phyloP scores from a whole-genome alignment of 495 filamentous ascomycete species.

The Lindgomyces ingoldianus region DNA sequence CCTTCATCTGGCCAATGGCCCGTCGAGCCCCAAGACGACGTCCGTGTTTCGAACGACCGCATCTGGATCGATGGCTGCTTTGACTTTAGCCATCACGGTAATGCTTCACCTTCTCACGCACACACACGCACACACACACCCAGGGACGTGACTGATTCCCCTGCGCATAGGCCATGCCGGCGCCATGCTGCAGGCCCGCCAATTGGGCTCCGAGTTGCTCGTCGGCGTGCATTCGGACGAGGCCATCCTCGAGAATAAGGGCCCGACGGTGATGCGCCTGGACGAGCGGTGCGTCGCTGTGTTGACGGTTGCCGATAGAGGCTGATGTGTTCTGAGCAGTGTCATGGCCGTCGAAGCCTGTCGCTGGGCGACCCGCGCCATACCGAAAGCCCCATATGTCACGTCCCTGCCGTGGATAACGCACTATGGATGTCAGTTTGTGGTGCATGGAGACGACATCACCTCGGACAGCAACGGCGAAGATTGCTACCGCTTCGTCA shows the following conservation, averaged over 20 bases:
- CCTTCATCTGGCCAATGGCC: constrained; percentile 61
- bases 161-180: constrained; percentile 79
- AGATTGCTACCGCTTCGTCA: constrained; percentile 97
- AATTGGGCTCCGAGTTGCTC: constrained; percentile 78
- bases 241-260: constrained; percentile 93
- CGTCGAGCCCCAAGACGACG: constrained; percentile 64
- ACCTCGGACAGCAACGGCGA: constrained; percentile 81
- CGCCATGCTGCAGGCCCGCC: constrained; percentile 90
- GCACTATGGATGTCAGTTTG: constrained; percentile 88
- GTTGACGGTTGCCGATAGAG: constrained; percentile 1
- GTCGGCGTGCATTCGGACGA: constrained; percentile 95
- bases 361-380: constrained; percentile 82
- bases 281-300: constrained; percentile 65
- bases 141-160: not conserved
- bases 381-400: constrained; percentile 91
- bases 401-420: constrained; percentile 91
- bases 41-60: constrained; percentile 64
- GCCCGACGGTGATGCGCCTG: constrained; percentile 94
- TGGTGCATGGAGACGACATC: constrained; percentile 91
- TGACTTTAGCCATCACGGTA: constrained; percentile 97
- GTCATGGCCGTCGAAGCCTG: constrained; percentile 88
- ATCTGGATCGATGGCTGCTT: constrained; percentile 99
- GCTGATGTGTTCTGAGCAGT: constrained; percentile 41
- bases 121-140: not conserved
- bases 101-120: constrained; percentile 5